Evolutionary conservation across 345 rosid genomes (phyloP).

Genomic region (Populus pruinosa): DNA sequence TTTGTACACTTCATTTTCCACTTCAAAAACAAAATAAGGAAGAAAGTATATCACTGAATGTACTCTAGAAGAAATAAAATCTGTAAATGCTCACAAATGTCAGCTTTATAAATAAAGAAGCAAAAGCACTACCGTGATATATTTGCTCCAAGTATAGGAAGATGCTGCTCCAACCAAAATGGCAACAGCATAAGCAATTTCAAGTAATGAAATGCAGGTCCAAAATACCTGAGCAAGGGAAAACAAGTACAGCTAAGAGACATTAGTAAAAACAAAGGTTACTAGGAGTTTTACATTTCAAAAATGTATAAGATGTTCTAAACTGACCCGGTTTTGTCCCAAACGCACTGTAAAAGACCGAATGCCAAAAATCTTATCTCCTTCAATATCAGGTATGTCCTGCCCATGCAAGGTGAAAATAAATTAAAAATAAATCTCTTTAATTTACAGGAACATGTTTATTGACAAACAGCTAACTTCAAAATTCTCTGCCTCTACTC

Average conservation of each 20-base stretch:
- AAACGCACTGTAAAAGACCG: constrained; percentile 73
- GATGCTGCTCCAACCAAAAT: constrained; percentile 73
- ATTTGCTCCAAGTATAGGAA: constrained; percentile 73
- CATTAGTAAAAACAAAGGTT: not conserved
- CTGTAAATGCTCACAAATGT: not conserved
- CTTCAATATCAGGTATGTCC: constrained; percentile 98
- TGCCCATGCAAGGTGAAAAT: constrained; percentile 21
- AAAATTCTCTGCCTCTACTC: not conserved
- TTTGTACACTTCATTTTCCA: no score
- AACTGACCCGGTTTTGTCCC: constrained; percentile 68
- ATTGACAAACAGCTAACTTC: not conserved
- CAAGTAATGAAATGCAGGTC: constrained; percentile 76
- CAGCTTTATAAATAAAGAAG: not conserved
- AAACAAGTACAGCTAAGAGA: not conserved
- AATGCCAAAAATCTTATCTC: constrained; percentile 86
- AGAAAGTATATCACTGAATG: not conserved
- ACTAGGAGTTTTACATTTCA: not conserved
- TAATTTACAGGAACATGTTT: not conserved
- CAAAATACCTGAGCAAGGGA: constrained; percentile 72
- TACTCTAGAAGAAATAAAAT: not conserved
- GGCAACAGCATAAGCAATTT: constrained; percentile 76
- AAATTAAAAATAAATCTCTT: not conserved
- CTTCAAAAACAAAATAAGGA: not conserved
- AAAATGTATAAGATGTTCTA: not conserved
- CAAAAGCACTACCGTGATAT: constrained; percentile 52